A percentile compares a stretch with the other conserved stretches of the same genome.
phyloP scores from a whole-genome alignment of 2,329 filamentous ascomycete genomes.

The Tolypocladium inflatum region DNA sequence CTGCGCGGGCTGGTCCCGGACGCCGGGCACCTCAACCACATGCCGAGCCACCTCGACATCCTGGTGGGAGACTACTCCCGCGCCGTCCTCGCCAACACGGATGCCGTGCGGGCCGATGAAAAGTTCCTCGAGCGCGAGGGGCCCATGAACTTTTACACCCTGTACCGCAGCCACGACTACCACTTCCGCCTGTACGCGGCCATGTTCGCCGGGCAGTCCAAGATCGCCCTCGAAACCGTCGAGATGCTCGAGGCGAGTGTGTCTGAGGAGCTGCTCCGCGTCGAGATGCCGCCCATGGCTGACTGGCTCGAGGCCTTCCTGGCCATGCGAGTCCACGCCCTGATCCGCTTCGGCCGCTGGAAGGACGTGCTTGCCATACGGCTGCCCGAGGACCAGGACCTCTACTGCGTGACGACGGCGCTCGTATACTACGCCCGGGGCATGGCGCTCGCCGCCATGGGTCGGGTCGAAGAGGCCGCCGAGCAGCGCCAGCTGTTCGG shows the following conservation, averaged over 20 bases:
- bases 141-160: conserved; percentile 62
- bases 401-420: conserved; percentile 63
- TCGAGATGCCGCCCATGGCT: conserved; percentile 63
- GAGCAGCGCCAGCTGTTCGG: conserved; percentile 40
- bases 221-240: conserved; percentile 52
- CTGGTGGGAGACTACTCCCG: conserved; percentile 61
- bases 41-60: conserved; percentile 71
- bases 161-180: conserved; percentile 66
- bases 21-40: conserved; percentile 62
- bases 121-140: conserved; percentile 52
- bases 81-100: conserved; percentile 57
- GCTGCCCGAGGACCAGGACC: conserved; percentile 44
- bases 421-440: conserved; percentile 60
- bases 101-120: conserved; percentile 59
- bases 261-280: conserved; percentile 51
- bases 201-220: conserved; percentile 63
- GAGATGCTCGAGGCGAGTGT: conserved; percentile 50
- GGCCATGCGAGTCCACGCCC: conserved; percentile 56
- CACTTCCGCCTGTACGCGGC: conserved; percentile 70
- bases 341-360: conserved; percentile 68
- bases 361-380: conserved; percentile 48
- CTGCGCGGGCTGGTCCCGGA: conserved; percentile 59
- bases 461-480: conserved; percentile 44
- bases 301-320: conserved; percentile 70
- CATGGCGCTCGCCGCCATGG: conserved; percentile 53